Evolutionary conservation across 225 moss, liverwort and hornwort species (phyloP), one percentile per base, ranked within the genome.

Genomic region (Marchantia paleacea): DNA sequence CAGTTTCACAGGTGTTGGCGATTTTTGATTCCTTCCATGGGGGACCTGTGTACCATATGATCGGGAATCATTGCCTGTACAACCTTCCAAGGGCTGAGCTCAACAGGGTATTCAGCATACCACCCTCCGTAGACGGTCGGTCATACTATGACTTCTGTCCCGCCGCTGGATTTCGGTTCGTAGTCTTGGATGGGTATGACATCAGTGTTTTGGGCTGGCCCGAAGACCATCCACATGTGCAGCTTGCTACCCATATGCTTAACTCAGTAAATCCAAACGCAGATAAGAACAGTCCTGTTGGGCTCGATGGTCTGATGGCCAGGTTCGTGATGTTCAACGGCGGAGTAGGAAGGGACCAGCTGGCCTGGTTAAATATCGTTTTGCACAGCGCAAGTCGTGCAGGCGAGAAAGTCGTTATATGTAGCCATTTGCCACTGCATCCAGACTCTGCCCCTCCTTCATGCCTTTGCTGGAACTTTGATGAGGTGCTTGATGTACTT

Each of bases 61-160:
- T 97, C 22, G 95, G 93, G 50, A 97, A 97, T 75, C 97, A 97
- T 82, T 97, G 95, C 69, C 89, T 97, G 22, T 97, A 97, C 81
- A 97, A 95, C 82, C 95, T 97, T 69, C 91, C 97, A 28, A 90
- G 95, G 30, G 69, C 71, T 2, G 86, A 91, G 50, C 80, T 97
- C 5, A 95, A 97, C 82, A 78, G 85, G 53, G 54, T 90, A 12
- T 74, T 97, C 12, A 51, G 72, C 8, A 89, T 97, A 66, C 93
- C 94, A 8, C 86, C 86, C 10, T 87, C 92, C 0, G 61, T 80
- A 71, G 85, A 91, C 79, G 86, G 81, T 49, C 82, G 77, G 10
- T 90, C 93, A 0, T 95, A 92, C 77, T 97, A 97, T 79, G 86
- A 89, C 7, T 97, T 93, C 78, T 82, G 80, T 69, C 97, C 90